Percentiles rank a stretch among this genome's conserved stretches.
Conservation (phyloP, 495 filamentous ascomycete genomes). For the Cercophora sp. region DNA sequence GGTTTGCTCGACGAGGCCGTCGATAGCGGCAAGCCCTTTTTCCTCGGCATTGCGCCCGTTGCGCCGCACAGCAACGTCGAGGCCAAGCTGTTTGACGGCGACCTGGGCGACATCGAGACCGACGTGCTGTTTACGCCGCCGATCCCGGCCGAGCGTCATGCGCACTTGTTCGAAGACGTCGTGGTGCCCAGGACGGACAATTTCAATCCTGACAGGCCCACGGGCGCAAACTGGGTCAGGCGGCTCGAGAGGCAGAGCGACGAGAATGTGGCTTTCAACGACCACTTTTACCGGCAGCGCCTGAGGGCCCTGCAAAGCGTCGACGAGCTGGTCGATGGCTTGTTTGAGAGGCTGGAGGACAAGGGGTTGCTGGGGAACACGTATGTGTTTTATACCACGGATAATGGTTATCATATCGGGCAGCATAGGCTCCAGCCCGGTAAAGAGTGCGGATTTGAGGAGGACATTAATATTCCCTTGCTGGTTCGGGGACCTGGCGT, state of each 20-base stretch:
- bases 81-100: background rate
- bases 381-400: conserved; percentile 67
- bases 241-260: conserved; percentile 49
- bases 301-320: conserved; percentile 62
- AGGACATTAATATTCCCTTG: conserved; percentile 70
- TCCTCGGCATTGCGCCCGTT: conserved; percentile 61
- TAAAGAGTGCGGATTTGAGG: conserved; percentile 67
- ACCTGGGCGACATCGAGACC: conserved; percentile 13
- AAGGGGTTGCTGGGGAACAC: conserved; percentile 59
- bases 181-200: conserved; percentile 49
- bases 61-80: conserved; percentile 60
- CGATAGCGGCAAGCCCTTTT: conserved; percentile 55
- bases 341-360: conserved; percentile 50
- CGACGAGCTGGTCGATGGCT: conserved; percentile 62
- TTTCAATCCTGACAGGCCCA: conserved; percentile 51
- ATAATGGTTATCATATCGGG: conserved; percentile 73
- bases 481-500: conserved; percentile 59
- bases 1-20: conserved; percentile 62
- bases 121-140: conserved; percentile 44
- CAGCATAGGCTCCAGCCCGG: conserved; percentile 70
- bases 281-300: conserved; percentile 63
- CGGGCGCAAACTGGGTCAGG: conserved; percentile 61
- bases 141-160: conserved; percentile 46
- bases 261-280: conserved; percentile 58
- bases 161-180: conserved; percentile 44